These are phyloP conservation scores for Tagetes erecta DNA, from an alignment of 129 eudicot species.

Conservation along the genomic window DNA sequence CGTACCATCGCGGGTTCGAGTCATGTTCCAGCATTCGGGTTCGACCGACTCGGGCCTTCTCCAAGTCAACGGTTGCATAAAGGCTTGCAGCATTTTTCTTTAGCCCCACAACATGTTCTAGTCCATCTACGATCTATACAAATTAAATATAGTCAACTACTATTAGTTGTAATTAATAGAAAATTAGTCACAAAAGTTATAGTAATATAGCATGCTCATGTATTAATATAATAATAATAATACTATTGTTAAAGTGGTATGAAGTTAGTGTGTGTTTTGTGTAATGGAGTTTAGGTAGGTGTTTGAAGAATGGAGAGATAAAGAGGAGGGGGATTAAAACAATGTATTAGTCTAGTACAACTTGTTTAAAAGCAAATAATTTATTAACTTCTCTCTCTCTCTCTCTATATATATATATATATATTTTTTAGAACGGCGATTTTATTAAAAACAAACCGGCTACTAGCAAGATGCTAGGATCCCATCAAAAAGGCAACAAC, in stretches of 20 bases:
- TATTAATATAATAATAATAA: too few relatives aligned
- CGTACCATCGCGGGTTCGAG: conserved; percentile 83
- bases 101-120: conserved; percentile 48
- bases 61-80: conserved; percentile 79
- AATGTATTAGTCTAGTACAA: neutral
- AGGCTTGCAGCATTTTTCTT: conserved; percentile 46
- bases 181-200: neutral
- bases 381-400: neutral
- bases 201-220: too few relatives aligned
- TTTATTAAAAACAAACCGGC: too few relatives aligned
- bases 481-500: too few relatives aligned
- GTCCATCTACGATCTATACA: conserved; percentile 52
- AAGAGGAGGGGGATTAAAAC: neutral
- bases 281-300: neutral
- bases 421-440: too few relatives aligned
- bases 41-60: conserved; percentile 82
- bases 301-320: neutral
- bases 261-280: neutral
- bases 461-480: too few relatives aligned
- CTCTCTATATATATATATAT: too few relatives aligned
- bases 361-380: neutral
- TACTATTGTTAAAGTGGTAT: too few relatives aligned
- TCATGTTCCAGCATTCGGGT: conserved; percentile 56
- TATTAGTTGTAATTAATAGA: neutral
- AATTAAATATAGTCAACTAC: neutral